phyloP scores from a whole-genome alignment of 164 flowering plant species.

The Annona squamosa region DNA sequence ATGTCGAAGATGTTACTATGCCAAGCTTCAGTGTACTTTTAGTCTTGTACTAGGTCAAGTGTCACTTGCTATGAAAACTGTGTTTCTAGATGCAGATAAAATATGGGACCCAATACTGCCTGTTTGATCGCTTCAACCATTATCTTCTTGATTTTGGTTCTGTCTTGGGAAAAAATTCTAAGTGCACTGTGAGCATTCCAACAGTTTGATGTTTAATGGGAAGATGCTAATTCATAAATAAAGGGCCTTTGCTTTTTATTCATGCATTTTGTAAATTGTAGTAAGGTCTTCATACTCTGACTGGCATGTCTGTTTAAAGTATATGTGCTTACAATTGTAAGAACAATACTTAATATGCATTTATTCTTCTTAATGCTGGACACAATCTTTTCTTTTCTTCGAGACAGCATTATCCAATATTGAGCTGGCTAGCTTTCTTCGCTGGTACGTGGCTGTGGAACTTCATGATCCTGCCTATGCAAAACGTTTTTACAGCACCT shows the following conservation, averaged over 20 bases:
- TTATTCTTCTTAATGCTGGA: no score
- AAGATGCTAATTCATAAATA: neutral
- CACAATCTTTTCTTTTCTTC: neutral
- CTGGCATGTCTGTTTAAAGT: neutral
- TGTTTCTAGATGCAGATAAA: neutral
- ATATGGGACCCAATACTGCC: neutral
- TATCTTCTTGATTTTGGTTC: neutral
- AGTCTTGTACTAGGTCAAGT: no score
- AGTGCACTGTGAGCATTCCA: neutral
- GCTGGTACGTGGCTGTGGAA: slow-evolving; percentile 97
- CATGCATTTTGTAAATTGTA: neutral
- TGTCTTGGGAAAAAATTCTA: neutral
- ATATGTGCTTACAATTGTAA: neutral
- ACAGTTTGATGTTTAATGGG: neutral
- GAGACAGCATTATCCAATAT: slow-evolving; percentile 75
- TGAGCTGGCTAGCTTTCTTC: slow-evolving; percentile 98
- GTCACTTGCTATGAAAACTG: neutral
- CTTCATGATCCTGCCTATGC: slow-evolving; percentile 96
- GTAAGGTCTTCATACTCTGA: neutral
- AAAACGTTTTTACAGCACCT: slow-evolving; percentile 81
- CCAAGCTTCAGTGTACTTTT: no score
- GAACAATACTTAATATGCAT: neutral
- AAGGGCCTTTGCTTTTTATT: neutral
- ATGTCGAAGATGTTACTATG: no score
- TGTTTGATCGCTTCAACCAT: neutral